Evolutionary conservation across 805 yeast species (phyloP).

Genomic region (Candida maesae): DNA sequence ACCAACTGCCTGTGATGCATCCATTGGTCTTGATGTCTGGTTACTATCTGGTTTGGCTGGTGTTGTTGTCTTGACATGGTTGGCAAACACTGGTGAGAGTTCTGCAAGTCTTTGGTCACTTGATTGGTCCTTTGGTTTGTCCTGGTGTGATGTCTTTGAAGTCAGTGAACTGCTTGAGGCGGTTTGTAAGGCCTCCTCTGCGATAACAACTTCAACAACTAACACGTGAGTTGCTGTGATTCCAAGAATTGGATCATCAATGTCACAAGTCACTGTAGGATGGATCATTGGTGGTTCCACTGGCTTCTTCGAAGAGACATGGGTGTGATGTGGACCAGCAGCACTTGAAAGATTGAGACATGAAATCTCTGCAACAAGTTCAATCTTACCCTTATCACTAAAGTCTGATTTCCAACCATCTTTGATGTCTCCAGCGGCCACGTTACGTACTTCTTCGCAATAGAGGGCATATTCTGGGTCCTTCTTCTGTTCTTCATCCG

Average conservation of each 20-base stretch:
- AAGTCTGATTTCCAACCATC: conserved; percentile 96
- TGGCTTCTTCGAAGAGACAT: conserved; percentile 39
- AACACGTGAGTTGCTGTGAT: conserved; percentile 71
- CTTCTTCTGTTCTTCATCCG: conserved; percentile 27
- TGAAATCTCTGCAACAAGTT: conserved; percentile 67
- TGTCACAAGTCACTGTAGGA: conserved; percentile 69
- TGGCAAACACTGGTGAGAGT: conserved; percentile 40
- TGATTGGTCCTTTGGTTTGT: conserved; percentile 10
- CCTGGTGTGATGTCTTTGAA: conserved; percentile 28
- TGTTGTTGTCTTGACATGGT: conserved; percentile 26
- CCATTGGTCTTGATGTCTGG: conserved; percentile 15
- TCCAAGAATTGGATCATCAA: conserved; percentile 79
- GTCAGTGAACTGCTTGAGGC: conserved; percentile 30
- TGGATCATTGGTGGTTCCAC: conserved; percentile 24
- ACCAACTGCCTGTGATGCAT: conserved; percentile 36
- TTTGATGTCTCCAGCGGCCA: conserved; percentile 77
- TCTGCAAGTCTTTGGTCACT: conserved; percentile 41
- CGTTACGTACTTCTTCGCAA: conserved; percentile 68
- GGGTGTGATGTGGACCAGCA: conserved; percentile 40
- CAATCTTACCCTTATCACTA: conserved; percentile 71
- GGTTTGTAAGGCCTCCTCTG: conserved; percentile 71
- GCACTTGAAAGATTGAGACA: conserved; percentile 57
- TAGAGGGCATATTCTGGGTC: conserved; percentile 41
- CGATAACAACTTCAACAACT: conserved; percentile 86
- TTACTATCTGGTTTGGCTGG: conserved; percentile 23